These are phyloP conservation scores for Fusarium coicis DNA, from an alignment of 2,329 filamentous ascomycete species.

Conservation along the genomic window DNA sequence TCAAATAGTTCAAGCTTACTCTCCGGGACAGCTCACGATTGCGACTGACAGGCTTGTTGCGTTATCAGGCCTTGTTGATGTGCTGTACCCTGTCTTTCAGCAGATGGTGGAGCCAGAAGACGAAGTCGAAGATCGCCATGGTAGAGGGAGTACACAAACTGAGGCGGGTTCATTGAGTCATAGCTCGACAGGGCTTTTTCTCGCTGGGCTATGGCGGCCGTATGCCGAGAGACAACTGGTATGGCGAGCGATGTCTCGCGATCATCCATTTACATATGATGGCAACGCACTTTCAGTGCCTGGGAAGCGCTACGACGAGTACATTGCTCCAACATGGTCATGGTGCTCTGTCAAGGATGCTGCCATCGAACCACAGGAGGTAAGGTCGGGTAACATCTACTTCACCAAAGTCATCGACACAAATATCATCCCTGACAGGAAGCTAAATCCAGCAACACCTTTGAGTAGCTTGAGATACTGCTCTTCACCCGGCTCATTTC, in stretches of 20 bases:
- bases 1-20: conserved; percentile 5
- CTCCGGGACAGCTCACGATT: background rate
- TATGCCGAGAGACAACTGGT: conserved; percentile 7
- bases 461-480: conserved; percentile 1
- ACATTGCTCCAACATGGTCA: conserved; percentile 17
- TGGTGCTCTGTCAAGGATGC: conserved; percentile 28
- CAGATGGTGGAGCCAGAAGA: background rate
- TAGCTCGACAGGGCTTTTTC: background rate
- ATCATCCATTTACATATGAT: background rate
- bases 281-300: background rate
- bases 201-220: conserved; percentile 21
- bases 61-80: conserved; percentile 1
- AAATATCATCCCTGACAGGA: background rate
- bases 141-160: too few relatives aligned
- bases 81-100: background rate
- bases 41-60: conserved; percentile 14
- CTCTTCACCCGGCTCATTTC: background rate
- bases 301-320: background rate
- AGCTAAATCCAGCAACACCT: background rate
- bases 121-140: background rate
- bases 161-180: too few relatives aligned
- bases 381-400: background rate
- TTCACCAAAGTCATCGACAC: background rate
- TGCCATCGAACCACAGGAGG: conserved; percentile 10
- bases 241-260: conserved; percentile 20